These are phyloP conservation scores for Penicillium polonicum DNA, from an alignment of 2,329 filamentous ascomycete genomes.

Conservation along the genomic window DNA sequence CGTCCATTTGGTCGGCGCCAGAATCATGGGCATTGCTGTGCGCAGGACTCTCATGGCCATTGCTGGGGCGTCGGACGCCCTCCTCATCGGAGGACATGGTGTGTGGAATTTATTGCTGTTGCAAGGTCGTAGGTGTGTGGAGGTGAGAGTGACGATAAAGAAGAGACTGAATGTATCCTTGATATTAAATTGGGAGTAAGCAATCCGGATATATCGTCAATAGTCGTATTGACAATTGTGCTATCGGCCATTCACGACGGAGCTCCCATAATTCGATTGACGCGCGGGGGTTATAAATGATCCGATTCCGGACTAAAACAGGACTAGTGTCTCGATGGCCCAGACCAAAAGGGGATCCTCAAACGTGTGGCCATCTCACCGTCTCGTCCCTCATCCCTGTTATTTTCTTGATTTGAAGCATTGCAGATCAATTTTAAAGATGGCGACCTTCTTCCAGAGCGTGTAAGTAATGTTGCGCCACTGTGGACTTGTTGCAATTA, in stretches of 20 bases:
- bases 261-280: slow-evolving; percentile 9
- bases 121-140: not conserved
- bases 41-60: slow-evolving; percentile 27
- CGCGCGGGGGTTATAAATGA: not conserved
- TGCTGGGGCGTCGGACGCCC: slow-evolving; percentile 36
- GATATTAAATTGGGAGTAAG: not conserved
- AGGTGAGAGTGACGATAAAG: not conserved
- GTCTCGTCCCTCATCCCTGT: slow-evolving; percentile 8
- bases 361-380: slow-evolving; percentile 12
- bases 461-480: slow-evolving; percentile 42
- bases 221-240: not conserved
- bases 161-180: not conserved
- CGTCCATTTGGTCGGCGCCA: slow-evolving; percentile 30
- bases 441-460: slow-evolving; percentile 52
- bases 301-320: slow-evolving; percentile 1
- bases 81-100: slow-evolving; percentile 43
- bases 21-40: slow-evolving; percentile 29
- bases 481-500: not conserved
- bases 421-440: slow-evolving; percentile 29
- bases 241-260: not conserved
- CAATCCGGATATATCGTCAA: not conserved
- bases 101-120: not conserved
- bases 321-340: slow-evolving; percentile 18
- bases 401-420: slow-evolving; percentile 9
- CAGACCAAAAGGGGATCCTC: slow-evolving; percentile 21